Evolutionary conservation across 2,329 filamentous ascomycete genomes (phyloP).

Genomic region (Tolypocladium paradoxum): DNA sequence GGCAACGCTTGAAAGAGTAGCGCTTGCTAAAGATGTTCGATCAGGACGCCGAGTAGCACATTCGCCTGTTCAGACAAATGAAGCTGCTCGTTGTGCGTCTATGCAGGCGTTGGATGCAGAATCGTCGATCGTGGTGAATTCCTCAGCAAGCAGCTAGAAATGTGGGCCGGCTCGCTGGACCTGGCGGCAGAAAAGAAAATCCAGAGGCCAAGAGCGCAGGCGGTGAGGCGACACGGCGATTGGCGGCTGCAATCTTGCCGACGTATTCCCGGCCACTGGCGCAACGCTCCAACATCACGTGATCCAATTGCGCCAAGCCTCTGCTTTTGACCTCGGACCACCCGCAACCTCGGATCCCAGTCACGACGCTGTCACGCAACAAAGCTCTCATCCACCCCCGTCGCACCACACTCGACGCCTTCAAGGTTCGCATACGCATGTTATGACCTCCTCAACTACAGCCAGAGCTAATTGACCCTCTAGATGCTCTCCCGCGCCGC

Average conservation of each 20-base stretch:
- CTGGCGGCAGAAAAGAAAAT: slow-evolving; percentile 17
- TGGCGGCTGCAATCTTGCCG: not conserved
- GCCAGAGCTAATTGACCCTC: slow-evolving; percentile 28
- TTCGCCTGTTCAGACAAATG: not conserved
- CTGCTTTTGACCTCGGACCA: slow-evolving; percentile 22
- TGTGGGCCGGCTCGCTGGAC: slow-evolving; percentile 12
- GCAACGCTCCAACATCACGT: slow-evolving; percentile 7
- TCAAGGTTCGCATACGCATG: slow-evolving; percentile 8
- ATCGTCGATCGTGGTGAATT: slow-evolving; percentile 3
- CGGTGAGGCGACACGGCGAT: slow-evolving; percentile 11
- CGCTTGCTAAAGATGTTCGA: not conserved
- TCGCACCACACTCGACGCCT: slow-evolving; percentile 10
- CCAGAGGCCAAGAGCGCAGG: slow-evolving; percentile 6
- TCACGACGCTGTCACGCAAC: slow-evolving; percentile 13
- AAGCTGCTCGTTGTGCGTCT: not conserved
- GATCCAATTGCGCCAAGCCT: slow-evolving; percentile 9
- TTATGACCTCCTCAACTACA: not conserved
- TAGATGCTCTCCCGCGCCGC: slow-evolving; percentile 78
- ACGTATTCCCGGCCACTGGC: not conserved
- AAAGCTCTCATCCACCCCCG: slow-evolving; percentile 14
- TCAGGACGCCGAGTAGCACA: not conserved
- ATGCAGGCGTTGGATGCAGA: slow-evolving; percentile 9
- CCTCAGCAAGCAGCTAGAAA: slow-evolving; percentile 1
- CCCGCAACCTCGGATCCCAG: slow-evolving; percentile 16
- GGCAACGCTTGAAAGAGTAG: not conserved